Evolutionary conservation across 371 early-diverging fungal genomes (phyloP), one percentile per base, ranked within the genome.

Genomic region (Actinomortierella ambigua): DNA sequence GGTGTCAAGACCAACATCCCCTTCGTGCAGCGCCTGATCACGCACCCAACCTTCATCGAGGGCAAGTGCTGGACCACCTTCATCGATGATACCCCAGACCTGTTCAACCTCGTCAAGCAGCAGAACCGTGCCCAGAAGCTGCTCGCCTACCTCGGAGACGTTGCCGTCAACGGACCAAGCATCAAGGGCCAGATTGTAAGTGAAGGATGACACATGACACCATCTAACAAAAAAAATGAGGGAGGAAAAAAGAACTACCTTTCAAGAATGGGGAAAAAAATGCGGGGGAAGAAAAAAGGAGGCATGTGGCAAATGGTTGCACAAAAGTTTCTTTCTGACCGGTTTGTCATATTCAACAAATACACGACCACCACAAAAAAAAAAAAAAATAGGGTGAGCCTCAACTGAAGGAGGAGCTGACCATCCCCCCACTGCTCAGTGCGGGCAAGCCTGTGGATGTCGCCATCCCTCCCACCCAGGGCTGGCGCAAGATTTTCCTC

Each of bases 1-100:
- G 98, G 98, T 59, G 90, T 98, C 68, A 95, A 98, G 78, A 97
- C 97, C 65, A 98, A 97, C 78, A 93, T 96, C 76, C 88, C 90
- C 50, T 98, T 97, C 83, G 82, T 98, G 55, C 93, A 91, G 77
- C 86, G 90, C 52, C 82, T 97, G 49, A 78, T 97, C 46, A 89
- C 88, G 2, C 89, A 94, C 77, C 86, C 85, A 14, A 88, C 87
- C 2, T 93, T 94, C 59, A 86, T 88, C 43, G 78, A 79, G 50
- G 93, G 90, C 42, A 83, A 86, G 65, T 85, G 93, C 64, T 97
- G 97, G 97, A 97, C 98, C 18, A 97, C 98, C 14, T 96, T 95
- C 57, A 95, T 97, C 69, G 98, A 97, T 68, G 98, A 96, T 67
- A 91, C 96, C 0, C 96, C 95, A 3, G 90, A 91, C 76, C 84